Evolutionary conservation across 2,329 filamentous ascomycete species (phyloP).

Genomic region (Fusarium coicis): DNA sequence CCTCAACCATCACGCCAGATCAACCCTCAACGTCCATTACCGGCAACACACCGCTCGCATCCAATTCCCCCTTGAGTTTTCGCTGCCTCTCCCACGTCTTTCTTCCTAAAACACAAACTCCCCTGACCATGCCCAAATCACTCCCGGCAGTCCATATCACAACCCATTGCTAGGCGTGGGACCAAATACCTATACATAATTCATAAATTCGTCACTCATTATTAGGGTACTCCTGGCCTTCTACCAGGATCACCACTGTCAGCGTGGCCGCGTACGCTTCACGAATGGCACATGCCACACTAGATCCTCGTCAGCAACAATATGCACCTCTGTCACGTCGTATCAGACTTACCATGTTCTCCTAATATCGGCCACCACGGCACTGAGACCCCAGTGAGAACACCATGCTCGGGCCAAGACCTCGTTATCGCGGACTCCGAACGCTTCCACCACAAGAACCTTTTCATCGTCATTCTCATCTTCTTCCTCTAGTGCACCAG

Average conservation of each 20-base stretch:
- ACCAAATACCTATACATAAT: slow-evolving; percentile 30
- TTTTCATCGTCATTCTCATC: slow-evolving; percentile 67
- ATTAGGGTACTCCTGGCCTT: slow-evolving; percentile 57
- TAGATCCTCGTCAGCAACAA: slow-evolving; percentile 44
- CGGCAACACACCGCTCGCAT: slow-evolving; percentile 13
- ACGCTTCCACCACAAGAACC: slow-evolving; percentile 77
- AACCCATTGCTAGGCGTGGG: slow-evolving; percentile 8
- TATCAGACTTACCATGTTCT: slow-evolving; percentile 69
- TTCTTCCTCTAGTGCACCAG: slow-evolving; percentile 45
- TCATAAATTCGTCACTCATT: slow-evolving; percentile 52
- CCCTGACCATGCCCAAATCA: slow-evolving; percentile 12
- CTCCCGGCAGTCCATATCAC: slow-evolving; percentile 11
- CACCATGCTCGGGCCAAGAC: slow-evolving; percentile 82
- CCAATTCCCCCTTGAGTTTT: slow-evolving; percentile 1
- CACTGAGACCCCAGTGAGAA: slow-evolving; percentile 77
- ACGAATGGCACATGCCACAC: slow-evolving; percentile 78
- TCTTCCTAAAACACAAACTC: slow-evolving; percentile 18
- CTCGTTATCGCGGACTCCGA: slow-evolving; percentile 79
- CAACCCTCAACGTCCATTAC: slow-evolving; percentile 9
- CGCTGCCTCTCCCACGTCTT: slow-evolving; percentile 9
- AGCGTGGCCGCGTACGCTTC: slow-evolving; percentile 80
- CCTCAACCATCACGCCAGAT: slow-evolving; percentile 15
- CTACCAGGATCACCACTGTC: slow-evolving; percentile 76
- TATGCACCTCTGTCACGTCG: not conserved
- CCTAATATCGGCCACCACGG: slow-evolving; percentile 74